Percentiles rank a stretch among this genome's conserved stretches.
Conservation (phyloP, 2,329 filamentous ascomycete genomes). For the Drechslera avenae region DNA sequence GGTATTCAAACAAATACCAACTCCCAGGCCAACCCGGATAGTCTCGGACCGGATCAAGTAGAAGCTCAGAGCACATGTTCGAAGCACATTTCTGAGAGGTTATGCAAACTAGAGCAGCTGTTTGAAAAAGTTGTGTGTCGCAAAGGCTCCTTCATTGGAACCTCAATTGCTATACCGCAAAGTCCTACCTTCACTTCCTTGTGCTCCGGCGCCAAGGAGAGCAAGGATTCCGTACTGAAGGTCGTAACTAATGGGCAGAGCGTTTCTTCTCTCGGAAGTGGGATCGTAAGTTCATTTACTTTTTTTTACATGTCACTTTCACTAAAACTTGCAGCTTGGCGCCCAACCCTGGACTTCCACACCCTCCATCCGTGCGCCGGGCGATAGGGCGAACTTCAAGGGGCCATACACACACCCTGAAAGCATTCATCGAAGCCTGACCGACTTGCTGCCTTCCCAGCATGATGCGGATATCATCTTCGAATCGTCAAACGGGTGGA, state of each 20-base stretch:
- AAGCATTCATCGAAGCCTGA: slow-evolving; percentile 27
- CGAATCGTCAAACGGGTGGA: slow-evolving; percentile 46
- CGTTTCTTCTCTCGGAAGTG: slow-evolving; percentile 35
- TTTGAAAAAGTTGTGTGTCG: slow-evolving; percentile 46
- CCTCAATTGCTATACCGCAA: slow-evolving; percentile 14
- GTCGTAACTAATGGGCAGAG: slow-evolving; percentile 33
- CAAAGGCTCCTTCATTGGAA: slow-evolving; percentile 23
- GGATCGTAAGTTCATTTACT: slow-evolving; percentile 33
- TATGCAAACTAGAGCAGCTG: slow-evolving; percentile 43
- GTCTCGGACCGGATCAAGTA: slow-evolving; percentile 18
- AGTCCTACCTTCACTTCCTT: slow-evolving; percentile 29
- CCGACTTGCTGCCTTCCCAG: slow-evolving; percentile 42
- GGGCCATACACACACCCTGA: slow-evolving; percentile 18
- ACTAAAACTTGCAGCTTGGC: slow-evolving; percentile 32
- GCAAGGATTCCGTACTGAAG: slow-evolving; percentile 25
- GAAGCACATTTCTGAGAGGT: slow-evolving; percentile 40
- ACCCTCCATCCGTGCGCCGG: slow-evolving; percentile 34
- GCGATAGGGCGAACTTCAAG: slow-evolving; percentile 20
- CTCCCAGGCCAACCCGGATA: slow-evolving; percentile 19
- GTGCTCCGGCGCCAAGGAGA: slow-evolving; percentile 28
- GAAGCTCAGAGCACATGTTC: slow-evolving; percentile 31
- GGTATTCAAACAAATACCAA: slow-evolving; percentile 20
- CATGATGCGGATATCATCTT: slow-evolving; percentile 46
- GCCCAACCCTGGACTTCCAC: slow-evolving; percentile 40
- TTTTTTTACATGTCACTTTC: background rate